These are phyloP conservation scores for Teratosphaeria epicoccoides DNA, from an alignment of 2,329 filamentous ascomycete species.

Conservation along the genomic window DNA sequence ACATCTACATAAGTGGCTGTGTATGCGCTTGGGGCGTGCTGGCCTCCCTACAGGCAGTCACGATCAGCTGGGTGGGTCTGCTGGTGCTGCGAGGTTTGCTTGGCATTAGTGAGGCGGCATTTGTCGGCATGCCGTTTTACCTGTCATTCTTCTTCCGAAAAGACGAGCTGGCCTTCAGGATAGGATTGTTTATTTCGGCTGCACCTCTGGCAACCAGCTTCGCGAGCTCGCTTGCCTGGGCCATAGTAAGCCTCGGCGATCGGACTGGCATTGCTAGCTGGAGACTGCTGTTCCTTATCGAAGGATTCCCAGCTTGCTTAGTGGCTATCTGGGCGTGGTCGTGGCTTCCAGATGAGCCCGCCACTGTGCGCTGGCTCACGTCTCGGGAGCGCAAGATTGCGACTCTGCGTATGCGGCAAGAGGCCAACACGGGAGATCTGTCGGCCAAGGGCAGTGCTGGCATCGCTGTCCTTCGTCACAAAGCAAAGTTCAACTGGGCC, in stretches of 20 bases:
- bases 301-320: slow-evolving; percentile 74
- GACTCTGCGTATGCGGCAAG: slow-evolving; percentile 52
- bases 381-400: slow-evolving; percentile 51
- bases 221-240: slow-evolving; percentile 68
- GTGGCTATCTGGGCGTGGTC: slow-evolving; percentile 64
- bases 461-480: slow-evolving; percentile 11
- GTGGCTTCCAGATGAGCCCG: slow-evolving; percentile 65
- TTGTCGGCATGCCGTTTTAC: slow-evolving; percentile 55
- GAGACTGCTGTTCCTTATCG: slow-evolving; percentile 74
- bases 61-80: slow-evolving; percentile 41
- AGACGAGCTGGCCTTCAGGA: slow-evolving; percentile 71
- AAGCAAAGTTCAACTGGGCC: slow-evolving; percentile 30
- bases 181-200: slow-evolving; percentile 75
- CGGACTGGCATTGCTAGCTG: slow-evolving; percentile 62
- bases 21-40: slow-evolving; percentile 71
- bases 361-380: slow-evolving; percentile 33
- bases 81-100: slow-evolving; percentile 50
- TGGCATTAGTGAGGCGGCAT: slow-evolving; percentile 51
- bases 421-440: slow-evolving; percentile 26
- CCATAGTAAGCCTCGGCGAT: slow-evolving; percentile 60
- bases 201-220: slow-evolving; percentile 54
- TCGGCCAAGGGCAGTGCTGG: slow-evolving; percentile 2
- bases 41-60: slow-evolving; percentile 57
- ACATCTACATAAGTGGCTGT: slow-evolving; percentile 51
- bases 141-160: slow-evolving; percentile 53